phyloP scores from a whole-genome alignment of 345 rosid species.

The Moricandia moricandioides region DNA sequence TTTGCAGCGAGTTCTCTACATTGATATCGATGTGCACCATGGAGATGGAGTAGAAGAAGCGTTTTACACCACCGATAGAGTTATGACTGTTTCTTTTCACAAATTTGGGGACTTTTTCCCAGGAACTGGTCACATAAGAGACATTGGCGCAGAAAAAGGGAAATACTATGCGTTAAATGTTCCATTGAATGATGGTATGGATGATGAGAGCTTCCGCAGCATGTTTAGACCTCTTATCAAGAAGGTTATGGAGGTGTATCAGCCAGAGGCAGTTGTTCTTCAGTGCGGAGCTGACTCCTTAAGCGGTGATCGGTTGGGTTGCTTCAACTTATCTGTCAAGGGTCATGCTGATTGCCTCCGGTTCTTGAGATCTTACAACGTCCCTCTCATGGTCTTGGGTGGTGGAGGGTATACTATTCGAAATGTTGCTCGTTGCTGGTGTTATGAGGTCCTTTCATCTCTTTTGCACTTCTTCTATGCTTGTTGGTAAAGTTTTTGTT shows the following conservation, averaged over 20 bases:
- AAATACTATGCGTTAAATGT: conserved; percentile 87
- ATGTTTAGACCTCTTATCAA: conserved; percentile 80
- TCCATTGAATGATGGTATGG: conserved; percentile 87
- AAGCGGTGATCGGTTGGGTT: conserved; percentile 94
- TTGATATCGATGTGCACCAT: conserved; percentile 96
- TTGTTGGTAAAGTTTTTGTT: conserved; percentile 14
- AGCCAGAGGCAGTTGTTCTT: conserved; percentile 98
- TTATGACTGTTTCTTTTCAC: conserved; percentile 98
- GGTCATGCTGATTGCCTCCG: conserved; percentile 98
- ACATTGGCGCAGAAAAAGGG: conserved; percentile 64
- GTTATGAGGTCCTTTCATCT: conserved; percentile 72
- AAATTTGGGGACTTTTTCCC: conserved; percentile 98
- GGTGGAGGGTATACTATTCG: conserved; percentile 99
- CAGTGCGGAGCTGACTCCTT: conserved; percentile 99
- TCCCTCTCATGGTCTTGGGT: conserved; percentile 96
- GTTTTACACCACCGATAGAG: conserved; percentile 95
- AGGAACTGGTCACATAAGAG: conserved; percentile 89
- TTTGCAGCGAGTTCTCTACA: conserved; percentile 82
- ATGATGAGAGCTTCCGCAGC: conserved; percentile 79
- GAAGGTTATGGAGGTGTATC: conserved; percentile 95
- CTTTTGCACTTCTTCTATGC: not conserved
- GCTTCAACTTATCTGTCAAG: conserved; percentile 94
- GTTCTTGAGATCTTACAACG: conserved; percentile 83
- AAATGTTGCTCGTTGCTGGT: conserved; percentile 99
- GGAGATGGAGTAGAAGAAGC: conserved; percentile 99